Percentiles rank a stretch among this genome's conserved stretches.
Evolutionary conservation across 768 basidiomycete species (phyloP).

Genomic region (Termitomyces heimii): DNA sequence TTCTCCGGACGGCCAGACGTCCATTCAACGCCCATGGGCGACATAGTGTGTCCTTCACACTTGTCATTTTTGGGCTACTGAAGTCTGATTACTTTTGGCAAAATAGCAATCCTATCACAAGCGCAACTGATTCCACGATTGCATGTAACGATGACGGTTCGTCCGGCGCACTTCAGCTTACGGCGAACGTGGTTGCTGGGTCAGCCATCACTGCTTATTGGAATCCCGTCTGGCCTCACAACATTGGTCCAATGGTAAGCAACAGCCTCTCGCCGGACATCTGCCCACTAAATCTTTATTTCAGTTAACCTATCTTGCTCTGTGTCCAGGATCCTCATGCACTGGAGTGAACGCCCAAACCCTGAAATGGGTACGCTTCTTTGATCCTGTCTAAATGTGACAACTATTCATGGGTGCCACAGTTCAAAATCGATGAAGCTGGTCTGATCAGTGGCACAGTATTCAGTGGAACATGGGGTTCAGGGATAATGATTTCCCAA

Average conservation of each 20-base stretch:
- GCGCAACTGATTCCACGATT: conserved; percentile 30
- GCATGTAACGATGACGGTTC: conserved; percentile 42
- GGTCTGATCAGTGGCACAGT: conserved; percentile 40
- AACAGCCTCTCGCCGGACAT: not conserved
- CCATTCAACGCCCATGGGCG: conserved; percentile 38
- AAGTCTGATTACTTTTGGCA: not conserved
- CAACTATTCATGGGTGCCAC: not conserved
- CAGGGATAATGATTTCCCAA: conserved; percentile 37
- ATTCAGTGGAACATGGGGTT: conserved; percentile 32
- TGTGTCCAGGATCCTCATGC: conserved; percentile 38
- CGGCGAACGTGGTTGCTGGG: conserved; percentile 36
- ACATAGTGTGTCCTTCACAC: conserved; percentile 28
- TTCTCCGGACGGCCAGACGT: conserved; percentile 32
- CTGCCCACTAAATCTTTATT: not conserved
- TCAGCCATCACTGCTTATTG: conserved; percentile 37
- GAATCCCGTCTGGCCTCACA: conserved; percentile 40
- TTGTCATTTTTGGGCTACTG: not conserved
- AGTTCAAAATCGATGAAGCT: conserved; percentile 44
- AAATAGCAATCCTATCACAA: conserved; percentile 33
- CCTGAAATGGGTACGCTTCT: conserved; percentile 33
- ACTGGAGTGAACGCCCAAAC: conserved; percentile 30
- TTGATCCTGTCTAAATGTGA: not conserved
- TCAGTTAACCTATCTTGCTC: conserved; percentile 38
- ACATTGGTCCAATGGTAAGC: conserved; percentile 36
- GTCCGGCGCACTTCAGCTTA: conserved; percentile 33